Base-by-base conservation (phyloP, 2,329 filamentous ascomycete species). In the Diaporthe velutina region DNA sequence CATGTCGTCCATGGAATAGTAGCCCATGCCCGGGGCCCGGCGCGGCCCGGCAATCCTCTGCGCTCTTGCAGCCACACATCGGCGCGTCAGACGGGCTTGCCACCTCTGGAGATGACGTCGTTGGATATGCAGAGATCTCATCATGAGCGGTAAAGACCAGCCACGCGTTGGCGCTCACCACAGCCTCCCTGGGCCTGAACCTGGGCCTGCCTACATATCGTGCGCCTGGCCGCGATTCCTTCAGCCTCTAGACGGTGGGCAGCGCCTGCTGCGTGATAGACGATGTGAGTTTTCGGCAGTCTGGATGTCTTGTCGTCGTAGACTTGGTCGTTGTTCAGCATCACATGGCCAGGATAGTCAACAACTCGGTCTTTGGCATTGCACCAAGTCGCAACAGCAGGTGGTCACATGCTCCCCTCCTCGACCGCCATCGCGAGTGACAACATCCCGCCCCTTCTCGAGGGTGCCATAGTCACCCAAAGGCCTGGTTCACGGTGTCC, bases 1-100 rank as follows among this genome's bases (percentile, higher is more conserved):
- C 22, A 45, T 22, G 25, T 6, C 10, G 40, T 3, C 28, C 48
- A 95, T 88, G 0, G 91, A 90, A 81, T 95, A 95, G 81, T 95
- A 95, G 0, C 93, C 93, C 0, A 90, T 88, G 0, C 95, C 91
- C 0, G 93, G 93, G 52, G 25, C 0, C 52, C 0, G 90, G 88
- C 0, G 89, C 89, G 0, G 93, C 91, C 54, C 89, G 92, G 77
- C 92, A 87, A 7, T 86, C 87, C 93, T 93, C 91, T 22, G 83
- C 80, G 73, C 84, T 90, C 80, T 91, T 93, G 93, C 93, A 95
- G 78, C 52, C 52, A 22, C 25, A 22, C 25, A 22, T 10, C 13
- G 15, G 10, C 52, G 42, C 17, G 19, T 22, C 42, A 17, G 42
- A 54, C 52, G 52, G 6, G 52, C 28, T 28, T 12, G n/a, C 50